phyloP scores from a whole-genome alignment of 495 filamentous ascomycete species.

The Astrocystis sublimbata region DNA sequence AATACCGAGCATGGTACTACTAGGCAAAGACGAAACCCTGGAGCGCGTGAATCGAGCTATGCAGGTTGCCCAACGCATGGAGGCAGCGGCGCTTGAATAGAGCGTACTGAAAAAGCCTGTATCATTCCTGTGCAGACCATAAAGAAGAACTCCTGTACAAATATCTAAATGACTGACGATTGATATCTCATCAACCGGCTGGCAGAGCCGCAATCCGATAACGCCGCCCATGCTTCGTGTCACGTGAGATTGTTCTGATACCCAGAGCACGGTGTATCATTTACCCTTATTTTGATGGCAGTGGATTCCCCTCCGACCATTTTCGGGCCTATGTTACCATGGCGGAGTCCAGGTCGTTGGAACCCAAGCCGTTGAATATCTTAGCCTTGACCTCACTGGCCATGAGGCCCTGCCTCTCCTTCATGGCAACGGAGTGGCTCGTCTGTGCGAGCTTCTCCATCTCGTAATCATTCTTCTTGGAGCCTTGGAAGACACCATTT shows the following conservation, averaged over 20 bases:
- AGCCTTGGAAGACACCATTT: conserved; percentile 8
- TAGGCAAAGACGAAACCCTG: conserved; percentile 64
- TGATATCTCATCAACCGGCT: not conserved
- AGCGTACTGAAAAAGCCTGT: conserved; percentile 13
- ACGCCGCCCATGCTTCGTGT: conserved; percentile 20
- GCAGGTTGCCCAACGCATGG: conserved; percentile 13
- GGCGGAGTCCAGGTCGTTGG: conserved; percentile 56
- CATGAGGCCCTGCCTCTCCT: conserved; percentile 83
- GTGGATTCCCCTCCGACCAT: not conserved
- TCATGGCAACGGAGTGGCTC: conserved; percentile 76
- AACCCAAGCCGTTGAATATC: conserved; percentile 71
- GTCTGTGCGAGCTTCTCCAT: conserved; percentile 80
- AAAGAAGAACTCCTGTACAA: conserved; percentile 18
- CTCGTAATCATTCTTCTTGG: conserved; percentile 52
- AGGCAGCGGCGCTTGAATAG: conserved; percentile 2
- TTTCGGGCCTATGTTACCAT: not conserved
- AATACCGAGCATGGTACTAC: conserved; percentile 57
- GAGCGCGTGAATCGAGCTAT: conserved; percentile 53
- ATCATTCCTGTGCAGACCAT: conserved; percentile 8
- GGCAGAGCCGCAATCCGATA: conserved; percentile 2
- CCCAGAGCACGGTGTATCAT: not conserved
- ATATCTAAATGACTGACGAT: conserved; percentile 2
- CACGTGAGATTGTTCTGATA: conserved; percentile 8
- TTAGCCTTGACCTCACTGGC: conserved; percentile 81
- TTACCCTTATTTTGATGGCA: not conserved